Evolutionary conservation across 140 eudicot species (phyloP).

Genomic region (Senecio squalidus): DNA sequence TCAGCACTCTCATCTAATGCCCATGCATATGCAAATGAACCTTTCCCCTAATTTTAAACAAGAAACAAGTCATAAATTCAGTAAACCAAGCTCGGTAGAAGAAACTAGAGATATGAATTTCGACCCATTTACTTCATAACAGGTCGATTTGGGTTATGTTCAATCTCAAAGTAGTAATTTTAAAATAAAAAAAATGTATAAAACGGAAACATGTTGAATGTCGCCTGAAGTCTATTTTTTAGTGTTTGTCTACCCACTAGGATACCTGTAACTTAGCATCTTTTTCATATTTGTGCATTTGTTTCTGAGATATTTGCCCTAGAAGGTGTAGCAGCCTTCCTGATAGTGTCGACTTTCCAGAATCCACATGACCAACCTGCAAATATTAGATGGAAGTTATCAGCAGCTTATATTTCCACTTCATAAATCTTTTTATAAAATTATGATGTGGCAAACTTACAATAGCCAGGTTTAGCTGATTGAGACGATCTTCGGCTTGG

Average conservation of each 20-base stretch:
- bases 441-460: slow-evolving; percentile 36
- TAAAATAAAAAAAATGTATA: not conserved
- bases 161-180: not conserved
- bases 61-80: slow-evolving; percentile 6
- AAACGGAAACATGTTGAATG: not conserved
- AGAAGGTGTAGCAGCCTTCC: slow-evolving; percentile 91
- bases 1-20: slow-evolving; percentile 92
- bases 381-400: slow-evolving; percentile 1
- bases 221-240: not conserved
- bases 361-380: slow-evolving; percentile 99
- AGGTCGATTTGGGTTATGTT: not conserved
- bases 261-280: slow-evolving; percentile 82
- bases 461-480: slow-evolving; percentile 92
- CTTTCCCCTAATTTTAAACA: slow-evolving; percentile 65
- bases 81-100: slow-evolving; percentile 1
- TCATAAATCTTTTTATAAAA: not conserved
- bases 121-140: not conserved
- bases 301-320: slow-evolving; percentile 81
- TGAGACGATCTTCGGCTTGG: slow-evolving; percentile 36
- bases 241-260: not conserved
- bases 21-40: slow-evolving; percentile 99
- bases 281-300: slow-evolving; percentile 87
- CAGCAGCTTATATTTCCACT: not conserved
- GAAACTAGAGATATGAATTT: not conserved
- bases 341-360: slow-evolving; percentile 96